These are phyloP conservation scores for Plasmodium chabaudi DNA, from an alignment of 169 alveolate species.

Conservation along the genomic window DNA sequence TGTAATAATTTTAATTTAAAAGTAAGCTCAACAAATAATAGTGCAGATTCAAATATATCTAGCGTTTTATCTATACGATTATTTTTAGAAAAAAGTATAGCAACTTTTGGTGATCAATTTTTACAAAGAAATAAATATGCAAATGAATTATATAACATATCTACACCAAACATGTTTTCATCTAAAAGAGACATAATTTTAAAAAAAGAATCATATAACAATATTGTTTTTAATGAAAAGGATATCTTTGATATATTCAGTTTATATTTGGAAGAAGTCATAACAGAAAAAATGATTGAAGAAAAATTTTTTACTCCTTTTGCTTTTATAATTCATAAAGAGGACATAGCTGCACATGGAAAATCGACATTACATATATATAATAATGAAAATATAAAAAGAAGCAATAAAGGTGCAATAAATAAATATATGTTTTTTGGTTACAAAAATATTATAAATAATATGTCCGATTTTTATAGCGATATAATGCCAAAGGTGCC, in stretches of 20 bases:
- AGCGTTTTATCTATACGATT: not conserved
- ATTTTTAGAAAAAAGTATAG: slow-evolving; percentile 21
- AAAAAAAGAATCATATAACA: slow-evolving; percentile 28
- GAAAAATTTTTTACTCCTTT: slow-evolving; percentile 43
- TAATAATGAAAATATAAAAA: slow-evolving; percentile 32
- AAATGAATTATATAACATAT: slow-evolving; percentile 25
- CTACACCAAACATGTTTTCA: slow-evolving; percentile 34
- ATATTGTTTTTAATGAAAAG: slow-evolving; percentile 48
- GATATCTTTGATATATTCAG: slow-evolving; percentile 21
- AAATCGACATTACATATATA: not conserved
- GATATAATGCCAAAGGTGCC: slow-evolving; percentile 6
- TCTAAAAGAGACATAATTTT: slow-evolving; percentile 50
- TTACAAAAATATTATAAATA: slow-evolving; percentile 11
- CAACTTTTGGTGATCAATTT: slow-evolving; percentile 18
- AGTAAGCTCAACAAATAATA: too few species aligned
- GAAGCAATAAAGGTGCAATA: slow-evolving; percentile 18
- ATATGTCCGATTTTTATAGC: not conserved
- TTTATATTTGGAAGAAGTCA: slow-evolving; percentile 30
- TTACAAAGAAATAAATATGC: slow-evolving; percentile 35
- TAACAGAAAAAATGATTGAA: slow-evolving; percentile 37
- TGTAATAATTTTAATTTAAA: slow-evolving; percentile 40
- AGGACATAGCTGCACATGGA: not conserved
- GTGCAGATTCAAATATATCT: slow-evolving; percentile 7
- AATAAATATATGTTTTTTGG: slow-evolving; percentile 50
- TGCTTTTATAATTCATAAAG: slow-evolving; percentile 15